Base-by-base conservation (phyloP, 176 grass and related monocot species). In the Pharus latifolius region DNA sequence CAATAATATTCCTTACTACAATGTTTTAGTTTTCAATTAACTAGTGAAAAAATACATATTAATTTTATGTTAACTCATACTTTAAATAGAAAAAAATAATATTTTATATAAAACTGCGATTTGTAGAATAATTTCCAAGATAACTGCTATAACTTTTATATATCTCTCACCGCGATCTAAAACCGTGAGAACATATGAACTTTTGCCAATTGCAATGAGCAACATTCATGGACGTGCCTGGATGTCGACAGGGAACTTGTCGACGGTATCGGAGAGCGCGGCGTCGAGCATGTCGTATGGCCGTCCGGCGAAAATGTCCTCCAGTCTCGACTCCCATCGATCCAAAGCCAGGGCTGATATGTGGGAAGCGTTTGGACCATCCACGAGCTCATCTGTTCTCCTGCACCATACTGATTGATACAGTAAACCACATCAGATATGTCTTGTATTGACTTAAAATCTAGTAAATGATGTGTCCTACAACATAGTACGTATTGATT, bases 261-360 rank as follows among this genome's bases (percentile, higher is more conserved):
- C 30, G 5, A 93, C 84, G 7, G 90, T 92, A 72, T 98, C 81
- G 48, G 90, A 69, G 27, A 98, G 87, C 4, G 94, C 89, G 3
- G 89, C 94, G 86, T 98, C 94, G 0, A 98, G 83, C 94, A 93
- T 93, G 81, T 98, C 94, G 65, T 98, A 98, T 24, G 94, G 90
- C 0, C 69, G 64, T 2, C 94, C 87, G 10, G 72, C 65, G 77
- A 98, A 93, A 34, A 83, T 51, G 85, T 93, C 94, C 41, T 98
- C 94, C 14, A 98, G 85, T 46, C 90, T 60, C 37, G 84, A 72
- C 22, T 91, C 94, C 94, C 94, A 98, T 19, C 94, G 68, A 63
- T 93, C 89, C 45, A 98, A 18, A 41, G 95, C 95, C 37, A 88
- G 40, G 1, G 95, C 90, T 9, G 95, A 88, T 10, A 92, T 98